Evolutionary conservation across 352 stramenopile genomes (phyloP).

Genomic region (Pythium diclinum): DNA sequence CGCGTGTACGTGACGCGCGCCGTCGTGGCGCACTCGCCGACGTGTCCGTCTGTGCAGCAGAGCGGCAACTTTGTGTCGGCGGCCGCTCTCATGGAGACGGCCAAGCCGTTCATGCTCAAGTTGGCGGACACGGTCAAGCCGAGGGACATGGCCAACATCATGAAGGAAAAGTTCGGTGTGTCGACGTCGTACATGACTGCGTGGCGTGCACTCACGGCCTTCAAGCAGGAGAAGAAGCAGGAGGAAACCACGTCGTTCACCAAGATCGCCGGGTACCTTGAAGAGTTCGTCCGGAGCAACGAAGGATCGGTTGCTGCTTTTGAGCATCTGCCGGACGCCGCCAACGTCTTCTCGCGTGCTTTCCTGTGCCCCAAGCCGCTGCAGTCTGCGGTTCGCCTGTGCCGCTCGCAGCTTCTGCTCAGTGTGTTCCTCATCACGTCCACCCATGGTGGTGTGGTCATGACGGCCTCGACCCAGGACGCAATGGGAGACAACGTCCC

Average conservation of each 20-base stretch:
- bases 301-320: slow-evolving; percentile 57
- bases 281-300: slow-evolving; percentile 59
- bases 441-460: slow-evolving; percentile 60
- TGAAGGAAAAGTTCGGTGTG: slow-evolving; percentile 82
- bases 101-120: slow-evolving; percentile 65
- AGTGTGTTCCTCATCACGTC: slow-evolving; percentile 73
- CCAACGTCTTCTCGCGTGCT: slow-evolving; percentile 44
- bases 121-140: slow-evolving; percentile 56
- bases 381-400: slow-evolving; percentile 50
- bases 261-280: slow-evolving; percentile 62
- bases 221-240: slow-evolving; percentile 62
- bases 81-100: slow-evolving; percentile 68
- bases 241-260: slow-evolving; percentile 68
- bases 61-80: slow-evolving; percentile 53
- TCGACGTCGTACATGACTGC: slow-evolving; percentile 78
- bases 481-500: slow-evolving; percentile 76
- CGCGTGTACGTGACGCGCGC: slow-evolving; percentile 71
- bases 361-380: slow-evolving; percentile 71
- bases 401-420: slow-evolving; percentile 55
- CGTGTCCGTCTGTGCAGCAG: slow-evolving; percentile 47
- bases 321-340: slow-evolving; percentile 44
- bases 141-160: slow-evolving; percentile 75
- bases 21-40: slow-evolving; percentile 40
- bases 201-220: slow-evolving; percentile 67
- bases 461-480: slow-evolving; percentile 68